Percentiles rank a stretch among this genome's conserved stretches.
Evolutionary conservation across 2,329 filamentous ascomycete species (phyloP).

Genomic region (Paecilomyces variotii): DNA sequence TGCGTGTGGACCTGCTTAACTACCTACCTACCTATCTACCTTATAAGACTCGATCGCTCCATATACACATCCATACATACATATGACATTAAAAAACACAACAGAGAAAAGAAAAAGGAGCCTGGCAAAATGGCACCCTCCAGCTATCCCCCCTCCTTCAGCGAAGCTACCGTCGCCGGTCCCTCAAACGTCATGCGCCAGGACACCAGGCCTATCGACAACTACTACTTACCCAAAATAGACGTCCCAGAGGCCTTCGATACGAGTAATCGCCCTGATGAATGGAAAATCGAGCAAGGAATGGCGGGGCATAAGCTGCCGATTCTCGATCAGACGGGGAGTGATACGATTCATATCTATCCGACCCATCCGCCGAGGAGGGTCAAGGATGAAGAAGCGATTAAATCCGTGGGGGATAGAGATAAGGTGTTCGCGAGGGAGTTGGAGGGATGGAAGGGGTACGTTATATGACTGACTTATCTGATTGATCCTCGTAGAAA

Average conservation of each 20-base stretch:
- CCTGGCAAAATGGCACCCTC: too few species aligned
- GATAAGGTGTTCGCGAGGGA: slow-evolving; percentile 36
- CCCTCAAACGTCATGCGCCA: background rate
- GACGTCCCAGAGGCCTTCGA: background rate
- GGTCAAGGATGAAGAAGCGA: slow-evolving; percentile 35
- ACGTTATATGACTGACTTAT: background rate
- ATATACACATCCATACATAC: too few species aligned
- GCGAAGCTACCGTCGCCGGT: background rate
- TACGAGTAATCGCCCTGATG: slow-evolving; percentile 32
- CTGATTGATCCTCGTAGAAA: background rate
- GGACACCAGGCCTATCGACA: background rate
- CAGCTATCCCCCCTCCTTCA: background rate
- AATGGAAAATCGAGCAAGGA: slow-evolving; percentile 49
- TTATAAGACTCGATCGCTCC: too few species aligned
- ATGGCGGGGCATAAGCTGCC: slow-evolving; percentile 40
- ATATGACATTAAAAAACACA: too few species aligned
- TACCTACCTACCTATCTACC: too few species aligned
- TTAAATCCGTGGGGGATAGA: slow-evolving; percentile 34
- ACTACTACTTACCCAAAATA: background rate
- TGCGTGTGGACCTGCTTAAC: too few species aligned
- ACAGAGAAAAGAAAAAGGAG: too few species aligned
- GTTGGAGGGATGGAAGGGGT: slow-evolving; percentile 41
- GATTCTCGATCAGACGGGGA: slow-evolving; percentile 40
- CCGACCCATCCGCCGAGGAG: slow-evolving; percentile 18
- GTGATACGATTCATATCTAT: slow-evolving; percentile 22